Evolutionary conservation across 257 asterid species (phyloP), one percentile per base, ranked within the genome.

Genomic region (Solanum appendiculatum): DNA sequence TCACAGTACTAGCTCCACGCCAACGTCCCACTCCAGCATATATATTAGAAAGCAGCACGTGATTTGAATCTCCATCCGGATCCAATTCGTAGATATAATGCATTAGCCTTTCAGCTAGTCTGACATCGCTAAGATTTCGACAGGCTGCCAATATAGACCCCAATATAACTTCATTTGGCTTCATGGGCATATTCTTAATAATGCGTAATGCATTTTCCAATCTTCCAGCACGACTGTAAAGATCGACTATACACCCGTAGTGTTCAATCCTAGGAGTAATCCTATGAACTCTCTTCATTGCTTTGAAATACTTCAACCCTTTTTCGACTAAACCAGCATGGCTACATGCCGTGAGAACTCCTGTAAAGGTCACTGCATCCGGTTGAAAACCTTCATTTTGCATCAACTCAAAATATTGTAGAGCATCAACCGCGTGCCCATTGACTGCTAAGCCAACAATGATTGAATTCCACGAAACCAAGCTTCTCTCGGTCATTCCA

Each of bases 261-360:
- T 95, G 99, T 80, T 96, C 96, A 37, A 96, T 92, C 86, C 91
- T 90, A 40, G 96, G 98, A 58, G 84, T 39, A 48, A 94, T 92
- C 68, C 90, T 92, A 60, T 92, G 90, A 21, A 87, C 87, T 60
- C 73, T n/a, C 20, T 21, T 88, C 99, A 96, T 96, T 31, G 83
- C 27, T 40, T 89, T 85, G 21, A 94, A 96, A 44, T 93, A 89
- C 13, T 90, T 73, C 36, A 94, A 80, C 86, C 96, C 98, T 74
- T 92, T 80, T 1, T 93, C 86, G 0, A 91, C 92, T 81, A 94
- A 90, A 70, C 98, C 96, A 16, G 93, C 96, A 80, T 96, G 98
- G 90, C 99, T 96, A 70, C 98, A 94, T 0, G 99, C 99, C 1
- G 94, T 93, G 1, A 96, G 93, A 78, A 95, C 98, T 63, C 98